Percentiles rank a stretch among this genome's conserved stretches.
Conservation (phyloP, 768 basidiomycete genomes). For the Terana coerulea region DNA sequence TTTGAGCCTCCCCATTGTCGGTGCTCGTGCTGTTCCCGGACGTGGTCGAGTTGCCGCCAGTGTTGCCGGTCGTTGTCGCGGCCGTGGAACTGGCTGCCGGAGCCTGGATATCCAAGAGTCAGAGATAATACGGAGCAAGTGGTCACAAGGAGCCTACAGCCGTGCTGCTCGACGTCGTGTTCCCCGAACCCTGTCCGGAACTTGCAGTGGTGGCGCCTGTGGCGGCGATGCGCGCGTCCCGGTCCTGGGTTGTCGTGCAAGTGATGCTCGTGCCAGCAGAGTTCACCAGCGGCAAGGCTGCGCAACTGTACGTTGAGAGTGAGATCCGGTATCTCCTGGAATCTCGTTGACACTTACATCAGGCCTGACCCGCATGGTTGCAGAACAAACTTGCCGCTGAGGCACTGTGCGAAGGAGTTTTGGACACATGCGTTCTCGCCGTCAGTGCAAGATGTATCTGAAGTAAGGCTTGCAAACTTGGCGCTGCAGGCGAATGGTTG, state of each 20-base stretch:
- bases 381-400: conserved; percentile 36
- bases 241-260: conserved; percentile 47
- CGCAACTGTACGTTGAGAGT: no score
- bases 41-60: conserved; percentile 3
- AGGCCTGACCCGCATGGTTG: conserved; percentile 22
- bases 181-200: no score
- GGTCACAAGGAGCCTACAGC: no score
- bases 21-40: conserved; percentile 18
- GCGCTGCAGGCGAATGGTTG: conserved; percentile 15
- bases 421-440: conserved; percentile 47
- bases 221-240: conserved; percentile 43
- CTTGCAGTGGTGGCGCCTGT: conserved; percentile 19
- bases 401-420: conserved; percentile 53
- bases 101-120: no score
- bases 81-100: no score
- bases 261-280: conserved; percentile 40
- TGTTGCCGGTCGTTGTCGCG: no score
- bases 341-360: no score
- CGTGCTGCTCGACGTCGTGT: no score
- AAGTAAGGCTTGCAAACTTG: conserved; percentile 46
- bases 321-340: no score
- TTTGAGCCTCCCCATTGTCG: conserved; percentile 38
- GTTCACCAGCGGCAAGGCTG: conserved; percentile 49
- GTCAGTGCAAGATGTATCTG: conserved; percentile 41
- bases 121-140: no score